Conservation (phyloP, 176 grass and related monocot genomes). For the Chrysopogon serrulatus region DNA sequence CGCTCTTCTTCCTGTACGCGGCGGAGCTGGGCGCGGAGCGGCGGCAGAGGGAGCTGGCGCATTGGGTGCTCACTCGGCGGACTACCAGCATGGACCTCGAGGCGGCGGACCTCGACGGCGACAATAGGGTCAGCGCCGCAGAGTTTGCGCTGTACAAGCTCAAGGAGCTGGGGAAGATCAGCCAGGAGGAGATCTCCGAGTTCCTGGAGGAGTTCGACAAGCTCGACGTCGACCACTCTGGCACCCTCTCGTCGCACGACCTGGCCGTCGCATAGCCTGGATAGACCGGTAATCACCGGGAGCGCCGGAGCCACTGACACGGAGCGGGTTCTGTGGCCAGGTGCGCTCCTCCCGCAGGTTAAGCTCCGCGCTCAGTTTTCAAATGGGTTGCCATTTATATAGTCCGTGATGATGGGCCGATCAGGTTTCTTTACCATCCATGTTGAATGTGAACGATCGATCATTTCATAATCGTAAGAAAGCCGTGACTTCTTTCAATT, state of each 20-base stretch:
- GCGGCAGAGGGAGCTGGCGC: conserved; percentile 35
- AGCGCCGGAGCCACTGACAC: background rate
- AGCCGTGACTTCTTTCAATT: too few species aligned
- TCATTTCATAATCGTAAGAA: too few species aligned
- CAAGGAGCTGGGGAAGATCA: conserved; percentile 67
- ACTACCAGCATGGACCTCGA: conserved; percentile 47
- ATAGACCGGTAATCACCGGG: background rate
- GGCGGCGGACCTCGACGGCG: conserved; percentile 59
- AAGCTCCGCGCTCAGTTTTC: background rate
- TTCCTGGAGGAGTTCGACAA: conserved; percentile 62
- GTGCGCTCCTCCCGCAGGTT: background rate
- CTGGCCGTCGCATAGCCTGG: conserved; percentile 26
- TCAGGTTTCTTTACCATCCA: too few species aligned
- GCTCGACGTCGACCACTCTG: conserved; percentile 59
- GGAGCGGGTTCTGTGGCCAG: too few species aligned
- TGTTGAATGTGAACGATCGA: too few species aligned
- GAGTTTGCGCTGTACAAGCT: conserved; percentile 65
- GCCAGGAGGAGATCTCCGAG: conserved; percentile 41
- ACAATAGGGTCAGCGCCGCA: conserved; percentile 31
- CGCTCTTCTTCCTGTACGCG: conserved; percentile 60
- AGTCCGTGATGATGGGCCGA: too few species aligned
- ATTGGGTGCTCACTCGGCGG: conserved; percentile 47
- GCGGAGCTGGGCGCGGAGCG: conserved; percentile 51
- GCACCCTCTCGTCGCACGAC: conserved; percentile 37
- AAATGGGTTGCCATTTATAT: background rate